Percentiles rank a stretch among this genome's conserved stretches.
These are phyloP conservation scores for Zymoseptoria pseudotritici DNA, from an alignment of 2,329 filamentous ascomycete genomes.

Conservation along the genomic window DNA sequence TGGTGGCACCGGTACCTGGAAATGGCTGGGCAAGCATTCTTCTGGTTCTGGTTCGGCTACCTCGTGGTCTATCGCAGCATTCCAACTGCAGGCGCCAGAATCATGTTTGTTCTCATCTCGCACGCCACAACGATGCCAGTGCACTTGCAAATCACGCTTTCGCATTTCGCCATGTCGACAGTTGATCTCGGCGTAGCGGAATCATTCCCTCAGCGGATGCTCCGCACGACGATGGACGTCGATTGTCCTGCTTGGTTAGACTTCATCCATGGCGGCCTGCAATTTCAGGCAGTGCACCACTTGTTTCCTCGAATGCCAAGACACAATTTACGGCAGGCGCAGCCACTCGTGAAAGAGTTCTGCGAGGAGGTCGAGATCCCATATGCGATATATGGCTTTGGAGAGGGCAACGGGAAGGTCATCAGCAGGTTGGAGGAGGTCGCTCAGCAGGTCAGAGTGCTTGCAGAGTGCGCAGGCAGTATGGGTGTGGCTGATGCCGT, in stretches of 20 bases:
- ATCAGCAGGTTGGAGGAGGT: slow-evolving; percentile 51
- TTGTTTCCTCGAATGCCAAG: slow-evolving; percentile 61
- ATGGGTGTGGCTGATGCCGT: background rate
- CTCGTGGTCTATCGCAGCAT: slow-evolving; percentile 54
- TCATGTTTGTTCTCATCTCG: slow-evolving; percentile 56
- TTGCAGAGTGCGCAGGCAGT: slow-evolving; percentile 44
- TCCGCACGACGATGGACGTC: slow-evolving; percentile 67
- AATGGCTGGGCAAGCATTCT: slow-evolving; percentile 54
- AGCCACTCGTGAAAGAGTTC: slow-evolving; percentile 55
- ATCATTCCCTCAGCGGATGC: slow-evolving; percentile 61
- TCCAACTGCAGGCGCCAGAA: slow-evolving; percentile 50
- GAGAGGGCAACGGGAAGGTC: slow-evolving; percentile 55
- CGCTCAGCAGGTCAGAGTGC: slow-evolving; percentile 51
- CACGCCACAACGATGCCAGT: slow-evolving; percentile 61
- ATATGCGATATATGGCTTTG: slow-evolving; percentile 55
- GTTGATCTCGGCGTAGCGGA: slow-evolving; percentile 56
- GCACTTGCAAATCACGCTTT: slow-evolving; percentile 65
- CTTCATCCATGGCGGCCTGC: slow-evolving; percentile 63
- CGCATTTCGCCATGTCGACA: slow-evolving; percentile 66
- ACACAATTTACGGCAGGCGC: slow-evolving; percentile 57
- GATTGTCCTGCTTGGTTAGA: slow-evolving; percentile 66
- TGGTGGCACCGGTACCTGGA: slow-evolving; percentile 64
- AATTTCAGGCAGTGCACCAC: slow-evolving; percentile 67
- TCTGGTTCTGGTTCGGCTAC: slow-evolving; percentile 64
- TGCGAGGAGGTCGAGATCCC: slow-evolving; percentile 57